These are phyloP conservation scores for Petunia hybrid DNA, from an alignment of 305 asterid species.

Conservation along the genomic window DNA sequence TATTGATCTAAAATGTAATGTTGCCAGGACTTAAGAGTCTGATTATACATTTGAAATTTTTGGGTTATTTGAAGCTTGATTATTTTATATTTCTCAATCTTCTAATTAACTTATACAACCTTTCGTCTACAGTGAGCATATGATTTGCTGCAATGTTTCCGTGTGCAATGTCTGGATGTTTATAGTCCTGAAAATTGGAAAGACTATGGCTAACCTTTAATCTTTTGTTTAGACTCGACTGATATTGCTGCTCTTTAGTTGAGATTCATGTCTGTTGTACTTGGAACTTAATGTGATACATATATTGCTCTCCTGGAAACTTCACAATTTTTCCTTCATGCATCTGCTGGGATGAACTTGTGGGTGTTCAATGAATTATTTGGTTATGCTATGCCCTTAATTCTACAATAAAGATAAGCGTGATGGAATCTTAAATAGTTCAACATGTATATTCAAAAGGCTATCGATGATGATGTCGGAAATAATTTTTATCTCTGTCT, in stretches of 20 bases:
- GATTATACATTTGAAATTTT: background rate
- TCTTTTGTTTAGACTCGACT: background rate
- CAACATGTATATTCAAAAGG: constrained; percentile 16
- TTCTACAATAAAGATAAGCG: background rate
- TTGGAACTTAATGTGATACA: background rate
- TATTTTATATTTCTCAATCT: background rate
- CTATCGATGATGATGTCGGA: background rate
- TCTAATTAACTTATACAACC: constrained; percentile 2
- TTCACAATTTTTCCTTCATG: background rate
- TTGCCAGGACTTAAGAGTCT: background rate
- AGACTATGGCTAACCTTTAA: background rate
- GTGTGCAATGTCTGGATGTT: background rate
- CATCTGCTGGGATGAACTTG: background rate
- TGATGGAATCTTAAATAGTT: background rate
- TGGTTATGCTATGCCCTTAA: background rate
- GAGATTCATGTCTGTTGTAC: constrained; percentile 7
- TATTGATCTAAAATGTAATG: background rate
- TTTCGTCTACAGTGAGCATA: constrained; percentile 1
- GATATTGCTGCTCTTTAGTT: constrained; percentile 2
- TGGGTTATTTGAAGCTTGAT: constrained; percentile 20
- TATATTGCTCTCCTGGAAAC: constrained; percentile 6
- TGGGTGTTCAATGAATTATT: background rate
- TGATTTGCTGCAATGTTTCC: constrained; percentile 7
- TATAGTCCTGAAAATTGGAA: background rate
- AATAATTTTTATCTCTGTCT: background rate